Percentiles rank a stretch among this genome's conserved stretches.
These are phyloP conservation scores for Aspergillus conjunctus DNA, from an alignment of 495 filamentous ascomycete species.

Conservation along the genomic window DNA sequence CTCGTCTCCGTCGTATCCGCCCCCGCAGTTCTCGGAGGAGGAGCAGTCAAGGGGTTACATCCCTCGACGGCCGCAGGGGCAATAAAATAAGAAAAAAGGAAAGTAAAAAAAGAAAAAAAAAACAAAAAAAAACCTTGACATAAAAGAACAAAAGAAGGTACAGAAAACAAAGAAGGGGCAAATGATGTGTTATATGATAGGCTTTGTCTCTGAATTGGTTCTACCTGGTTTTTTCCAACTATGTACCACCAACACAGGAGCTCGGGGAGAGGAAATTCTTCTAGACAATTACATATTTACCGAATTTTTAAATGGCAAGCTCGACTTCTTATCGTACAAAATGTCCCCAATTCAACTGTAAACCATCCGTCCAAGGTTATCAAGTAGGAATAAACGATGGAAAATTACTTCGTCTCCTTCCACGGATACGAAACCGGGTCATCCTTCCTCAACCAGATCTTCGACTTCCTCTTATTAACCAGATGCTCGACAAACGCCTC, in stretches of 20 bases:
- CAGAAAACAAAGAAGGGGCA: no score
- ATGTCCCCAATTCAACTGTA: not conserved
- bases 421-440: constrained; percentile 77
- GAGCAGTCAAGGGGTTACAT: constrained; percentile 13
- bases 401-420: constrained; percentile 56
- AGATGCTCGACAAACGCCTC: constrained; percentile 85
- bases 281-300: no score
- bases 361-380: not conserved
- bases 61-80: constrained; percentile 1
- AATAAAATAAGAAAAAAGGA: not conserved
- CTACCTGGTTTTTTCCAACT: no score
- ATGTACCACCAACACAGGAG: no score
- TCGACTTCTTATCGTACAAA: no score
- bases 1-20: constrained; percentile 7
- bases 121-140: no score
- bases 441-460: constrained; percentile 87
- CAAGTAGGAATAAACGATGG: not conserved
- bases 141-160: no score
- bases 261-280: no score
- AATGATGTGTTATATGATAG: no score
- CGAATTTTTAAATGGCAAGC: no score
- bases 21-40: not conserved
- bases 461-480: constrained; percentile 80
- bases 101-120: no score
- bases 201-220: no score